Evolutionary conservation across 805 yeast genomes (phyloP).

Genomic region (Suhomyces vadensis): DNA sequence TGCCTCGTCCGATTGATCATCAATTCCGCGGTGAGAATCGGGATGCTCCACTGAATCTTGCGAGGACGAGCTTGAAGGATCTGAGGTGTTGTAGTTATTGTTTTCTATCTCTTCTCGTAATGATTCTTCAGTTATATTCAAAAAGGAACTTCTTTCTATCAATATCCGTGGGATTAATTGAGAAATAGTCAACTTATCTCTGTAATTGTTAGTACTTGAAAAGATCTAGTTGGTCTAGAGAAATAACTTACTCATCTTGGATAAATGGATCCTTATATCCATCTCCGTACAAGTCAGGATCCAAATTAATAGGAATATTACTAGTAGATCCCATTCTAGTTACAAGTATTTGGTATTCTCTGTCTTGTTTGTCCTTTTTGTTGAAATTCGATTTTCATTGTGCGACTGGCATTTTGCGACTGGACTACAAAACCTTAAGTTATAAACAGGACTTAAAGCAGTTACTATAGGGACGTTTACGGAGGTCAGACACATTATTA

Average conservation of each 20-base stretch:
- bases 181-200: conserved; percentile 47
- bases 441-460: no score
- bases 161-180: conserved; percentile 62
- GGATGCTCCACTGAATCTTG: conserved; percentile 16
- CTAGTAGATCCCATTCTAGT: background rate
- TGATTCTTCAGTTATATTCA: conserved; percentile 56
- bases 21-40: conserved; percentile 1
- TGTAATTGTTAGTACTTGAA: conserved; percentile 17
- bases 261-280: conserved; percentile 38
- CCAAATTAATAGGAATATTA: conserved; percentile 23
- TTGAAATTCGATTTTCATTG: background rate
- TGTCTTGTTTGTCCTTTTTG: background rate
- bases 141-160: conserved; percentile 59
- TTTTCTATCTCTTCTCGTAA: conserved; percentile 47
- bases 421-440: no score
- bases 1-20: background rate
- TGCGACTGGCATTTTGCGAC: conserved; percentile 1
- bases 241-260: conserved; percentile 38
- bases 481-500: background rate
- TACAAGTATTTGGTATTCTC: background rate
- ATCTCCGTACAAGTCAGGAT: conserved; percentile 31
- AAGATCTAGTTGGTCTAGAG: background rate
- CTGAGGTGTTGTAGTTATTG: conserved; percentile 5
- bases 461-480: no score
- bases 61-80: conserved; percentile 4